Evolutionary conservation across 2,329 filamentous ascomycete species (phyloP).

Genomic region (Fusarium verrucosum): DNA sequence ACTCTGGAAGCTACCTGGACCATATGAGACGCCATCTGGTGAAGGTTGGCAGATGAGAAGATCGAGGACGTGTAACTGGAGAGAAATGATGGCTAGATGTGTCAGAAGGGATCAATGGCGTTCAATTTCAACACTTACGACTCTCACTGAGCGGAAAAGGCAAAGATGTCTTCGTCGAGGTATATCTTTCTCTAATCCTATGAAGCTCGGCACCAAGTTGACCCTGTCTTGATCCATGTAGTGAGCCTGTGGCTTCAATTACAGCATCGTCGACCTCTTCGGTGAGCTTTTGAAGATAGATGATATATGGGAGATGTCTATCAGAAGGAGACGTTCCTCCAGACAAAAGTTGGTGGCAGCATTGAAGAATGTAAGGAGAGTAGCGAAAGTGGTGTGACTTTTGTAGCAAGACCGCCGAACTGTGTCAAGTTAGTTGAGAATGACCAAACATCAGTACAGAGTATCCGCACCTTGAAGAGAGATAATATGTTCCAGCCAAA

Average conservation of each 20-base stretch:
- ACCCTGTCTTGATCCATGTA: neutral
- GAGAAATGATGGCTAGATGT: constrained; percentile 37
- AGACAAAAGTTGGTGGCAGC: constrained; percentile 34
- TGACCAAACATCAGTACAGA: rapidly evolving
- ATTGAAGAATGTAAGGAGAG: constrained; percentile 43
- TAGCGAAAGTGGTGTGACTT: constrained; percentile 45
- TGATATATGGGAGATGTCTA: constrained; percentile 45
- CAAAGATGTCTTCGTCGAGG: constrained; percentile 38
- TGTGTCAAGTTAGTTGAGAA: neutral
- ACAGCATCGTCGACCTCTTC: constrained; percentile 46
- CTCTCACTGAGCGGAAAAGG: constrained; percentile 46
- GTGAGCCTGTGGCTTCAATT: constrained; percentile 9
- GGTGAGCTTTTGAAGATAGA: constrained; percentile 45
- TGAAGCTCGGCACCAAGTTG: constrained; percentile 32
- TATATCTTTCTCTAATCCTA: constrained; percentile 32
- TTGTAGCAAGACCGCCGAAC: constrained; percentile 43
- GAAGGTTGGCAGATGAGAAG: constrained; percentile 46
- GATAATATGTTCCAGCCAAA: constrained; percentile 46
- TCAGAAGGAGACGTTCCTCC: constrained; percentile 33
- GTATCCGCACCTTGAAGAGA: constrained; percentile 47
- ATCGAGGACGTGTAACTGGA: constrained; percentile 45
- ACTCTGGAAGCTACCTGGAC: constrained; percentile 39
- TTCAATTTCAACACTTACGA: constrained; percentile 31
- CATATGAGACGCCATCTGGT: constrained; percentile 42
- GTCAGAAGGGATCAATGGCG: neutral